Conservation (phyloP, 2,329 filamentous ascomycete species). For the Pestalotiopsis sp. region DNA sequence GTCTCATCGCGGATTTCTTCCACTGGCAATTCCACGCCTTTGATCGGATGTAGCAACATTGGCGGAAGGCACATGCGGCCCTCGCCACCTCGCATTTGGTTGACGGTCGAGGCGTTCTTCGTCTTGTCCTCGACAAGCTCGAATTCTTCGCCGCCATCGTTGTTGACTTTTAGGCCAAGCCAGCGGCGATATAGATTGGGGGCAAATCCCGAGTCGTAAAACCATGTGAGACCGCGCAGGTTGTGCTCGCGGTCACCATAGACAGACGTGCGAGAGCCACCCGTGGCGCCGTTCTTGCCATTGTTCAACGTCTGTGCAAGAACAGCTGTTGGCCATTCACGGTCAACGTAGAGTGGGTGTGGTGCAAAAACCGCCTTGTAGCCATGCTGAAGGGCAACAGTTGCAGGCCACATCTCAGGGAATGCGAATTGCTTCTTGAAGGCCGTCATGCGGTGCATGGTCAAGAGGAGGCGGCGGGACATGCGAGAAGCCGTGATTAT, state of each 20-base stretch:
- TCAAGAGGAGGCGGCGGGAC: constrained; percentile 73
- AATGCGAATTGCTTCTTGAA: constrained; percentile 87
- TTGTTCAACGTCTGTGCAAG: constrained; percentile 80
- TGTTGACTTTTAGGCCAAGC: constrained; percentile 79
- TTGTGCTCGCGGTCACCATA: constrained; percentile 89
- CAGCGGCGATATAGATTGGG: constrained; percentile 81
- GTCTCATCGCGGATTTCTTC: constrained; percentile 53
- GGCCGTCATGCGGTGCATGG: constrained; percentile 89
- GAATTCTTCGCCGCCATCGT: constrained; percentile 75
- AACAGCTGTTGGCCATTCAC: constrained; percentile 79
- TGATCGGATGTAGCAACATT: constrained; percentile 87
- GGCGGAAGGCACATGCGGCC: constrained; percentile 89
- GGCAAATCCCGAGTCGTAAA: constrained; percentile 83
- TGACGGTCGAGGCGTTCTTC: constrained; percentile 49
- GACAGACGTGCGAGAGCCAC: constrained; percentile 70
- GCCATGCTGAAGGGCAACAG: constrained; percentile 84
- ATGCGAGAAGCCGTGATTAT: constrained; percentile 89
- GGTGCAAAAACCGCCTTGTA: constrained; percentile 90
- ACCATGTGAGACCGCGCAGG: constrained; percentile 84
- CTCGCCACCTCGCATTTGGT: constrained; percentile 65
- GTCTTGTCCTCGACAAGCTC: constrained; percentile 60
- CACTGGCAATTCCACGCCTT: constrained; percentile 68
- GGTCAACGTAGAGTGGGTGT: constrained; percentile 85
- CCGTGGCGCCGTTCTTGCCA: constrained; percentile 71
- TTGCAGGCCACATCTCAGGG: constrained; percentile 94